Conservation (phyloP, 345 rosid species). For the Linum trigynum region DNA sequence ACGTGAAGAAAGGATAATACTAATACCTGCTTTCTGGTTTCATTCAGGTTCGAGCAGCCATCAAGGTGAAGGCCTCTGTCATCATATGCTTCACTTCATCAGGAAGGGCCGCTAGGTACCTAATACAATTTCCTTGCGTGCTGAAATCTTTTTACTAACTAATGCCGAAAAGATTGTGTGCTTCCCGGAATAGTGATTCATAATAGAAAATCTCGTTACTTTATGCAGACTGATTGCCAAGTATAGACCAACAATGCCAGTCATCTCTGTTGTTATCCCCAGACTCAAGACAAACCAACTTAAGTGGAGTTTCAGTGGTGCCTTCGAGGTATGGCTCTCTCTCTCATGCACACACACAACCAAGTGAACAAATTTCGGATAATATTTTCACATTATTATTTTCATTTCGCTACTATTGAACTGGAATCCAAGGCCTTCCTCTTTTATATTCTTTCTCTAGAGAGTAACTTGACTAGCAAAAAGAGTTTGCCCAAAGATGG, state of each 20-base stretch:
- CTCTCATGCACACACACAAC: too few relatives aligned
- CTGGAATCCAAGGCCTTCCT: not conserved
- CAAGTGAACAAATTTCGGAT: too few relatives aligned
- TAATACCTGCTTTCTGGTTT: not conserved
- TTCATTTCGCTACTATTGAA: not conserved
- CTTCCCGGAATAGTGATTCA: not conserved
- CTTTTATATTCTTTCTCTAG: not conserved
- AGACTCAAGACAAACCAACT: conserved; percentile 94
- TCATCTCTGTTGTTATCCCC: conserved; percentile 91
- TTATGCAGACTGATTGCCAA: conserved; percentile 82
- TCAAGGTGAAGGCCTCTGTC: conserved; percentile 95
- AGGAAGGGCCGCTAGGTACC: conserved; percentile 94
- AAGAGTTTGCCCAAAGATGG: too few relatives aligned
- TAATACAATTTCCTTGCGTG: too few relatives aligned
- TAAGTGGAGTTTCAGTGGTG: conserved; percentile 96
- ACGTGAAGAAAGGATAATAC: not conserved
- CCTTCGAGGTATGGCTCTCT: conserved; percentile 60
- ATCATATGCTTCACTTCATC: conserved; percentile 97
- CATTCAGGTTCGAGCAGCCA: conserved; percentile 88
- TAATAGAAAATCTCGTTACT: too few relatives aligned
- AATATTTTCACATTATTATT: not conserved
- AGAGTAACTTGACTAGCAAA: too few relatives aligned
- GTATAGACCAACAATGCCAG: conserved; percentile 98
- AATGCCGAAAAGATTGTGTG: not conserved
- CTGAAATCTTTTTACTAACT: not conserved